These are phyloP conservation scores for Pleurotus salmoneostramineus DNA, from an alignment of 768 basidiomycete genomes.

Conservation along the genomic window DNA sequence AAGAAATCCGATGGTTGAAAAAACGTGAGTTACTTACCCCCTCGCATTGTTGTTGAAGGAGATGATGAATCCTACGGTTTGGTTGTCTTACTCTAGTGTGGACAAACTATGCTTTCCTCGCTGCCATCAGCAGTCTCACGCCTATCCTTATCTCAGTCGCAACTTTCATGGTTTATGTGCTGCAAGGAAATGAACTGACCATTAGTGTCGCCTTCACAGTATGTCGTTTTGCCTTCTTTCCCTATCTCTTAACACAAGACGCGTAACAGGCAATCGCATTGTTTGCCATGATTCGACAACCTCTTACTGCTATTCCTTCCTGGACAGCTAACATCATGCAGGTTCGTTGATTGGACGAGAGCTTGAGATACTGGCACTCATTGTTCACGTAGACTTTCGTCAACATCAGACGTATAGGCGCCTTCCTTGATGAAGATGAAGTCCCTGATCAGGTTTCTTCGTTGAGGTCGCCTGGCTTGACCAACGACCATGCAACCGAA, in stretches of 20 bases:
- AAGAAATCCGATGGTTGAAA: conserved; percentile 76
- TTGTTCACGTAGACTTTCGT: conserved; percentile 43
- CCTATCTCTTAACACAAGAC: neutral
- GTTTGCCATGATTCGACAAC: conserved; percentile 74
- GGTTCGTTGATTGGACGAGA: conserved; percentile 18
- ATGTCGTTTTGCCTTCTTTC: conserved; percentile 15
- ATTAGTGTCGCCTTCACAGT: conserved; percentile 86
- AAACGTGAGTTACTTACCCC: conserved; percentile 39
- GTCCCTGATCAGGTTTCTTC: conserved; percentile 64
- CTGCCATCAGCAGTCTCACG: conserved; percentile 66
- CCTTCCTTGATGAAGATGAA: conserved; percentile 68
- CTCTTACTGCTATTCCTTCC: conserved; percentile 75
- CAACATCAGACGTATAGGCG: conserved; percentile 62
- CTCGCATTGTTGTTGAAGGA: neutral
- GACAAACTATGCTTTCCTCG: conserved; percentile 70
- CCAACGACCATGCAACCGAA: conserved; percentile 20
- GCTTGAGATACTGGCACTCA: neutral
- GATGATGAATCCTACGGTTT: conserved; percentile 24
- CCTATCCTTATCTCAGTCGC: conserved; percentile 80
- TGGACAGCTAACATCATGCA: conserved; percentile 79
- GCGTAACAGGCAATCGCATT: conserved; percentile 63
- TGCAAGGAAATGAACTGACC: conserved; percentile 70
- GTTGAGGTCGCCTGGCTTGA: conserved; percentile 37
- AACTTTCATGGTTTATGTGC: conserved; percentile 72
- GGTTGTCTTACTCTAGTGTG: conserved; percentile 26